These are phyloP conservation scores for Plasmodium reichenowi DNA, from an alignment of 169 alveolate species.

Conservation along the genomic window DNA sequence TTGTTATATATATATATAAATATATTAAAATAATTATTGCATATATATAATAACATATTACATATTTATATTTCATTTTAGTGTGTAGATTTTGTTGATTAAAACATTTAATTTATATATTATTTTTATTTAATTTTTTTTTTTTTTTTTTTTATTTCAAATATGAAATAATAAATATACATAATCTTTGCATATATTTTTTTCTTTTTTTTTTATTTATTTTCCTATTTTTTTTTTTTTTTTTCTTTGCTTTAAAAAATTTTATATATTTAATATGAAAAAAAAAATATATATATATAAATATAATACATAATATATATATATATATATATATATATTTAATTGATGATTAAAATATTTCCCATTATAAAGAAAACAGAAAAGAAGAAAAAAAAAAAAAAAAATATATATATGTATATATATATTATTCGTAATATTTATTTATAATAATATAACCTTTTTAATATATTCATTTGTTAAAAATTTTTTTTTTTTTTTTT, in stretches of 20 bases:
- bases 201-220: neutral
- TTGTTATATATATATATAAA: neutral
- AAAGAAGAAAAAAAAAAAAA: conserved; percentile 1
- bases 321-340: conserved; percentile 19
- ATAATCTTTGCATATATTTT: neutral
- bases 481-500: too few species aligned
- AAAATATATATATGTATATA: neutral
- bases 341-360: neutral
- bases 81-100: conserved; percentile 7
- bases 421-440: too few species aligned
- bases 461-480: too few species aligned
- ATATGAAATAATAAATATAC: too few species aligned
- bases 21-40: neutral
- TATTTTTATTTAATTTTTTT: neutral
- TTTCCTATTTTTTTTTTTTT: neutral
- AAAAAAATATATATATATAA: neutral
- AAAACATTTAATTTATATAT: neutral
- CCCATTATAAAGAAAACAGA: conserved; percentile 6
- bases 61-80: neutral
- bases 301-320: conserved; percentile 3
- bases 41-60: neutral
- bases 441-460: too few species aligned
- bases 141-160: neutral
- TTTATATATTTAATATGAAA: neutral
- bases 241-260: neutral